A percentile compares a stretch with the other conserved stretches of the same genome.
These are phyloP conservation scores for Aspergillus sp. DNA, from an alignment of 2,329 filamentous ascomycete species.

Conservation along the genomic window DNA sequence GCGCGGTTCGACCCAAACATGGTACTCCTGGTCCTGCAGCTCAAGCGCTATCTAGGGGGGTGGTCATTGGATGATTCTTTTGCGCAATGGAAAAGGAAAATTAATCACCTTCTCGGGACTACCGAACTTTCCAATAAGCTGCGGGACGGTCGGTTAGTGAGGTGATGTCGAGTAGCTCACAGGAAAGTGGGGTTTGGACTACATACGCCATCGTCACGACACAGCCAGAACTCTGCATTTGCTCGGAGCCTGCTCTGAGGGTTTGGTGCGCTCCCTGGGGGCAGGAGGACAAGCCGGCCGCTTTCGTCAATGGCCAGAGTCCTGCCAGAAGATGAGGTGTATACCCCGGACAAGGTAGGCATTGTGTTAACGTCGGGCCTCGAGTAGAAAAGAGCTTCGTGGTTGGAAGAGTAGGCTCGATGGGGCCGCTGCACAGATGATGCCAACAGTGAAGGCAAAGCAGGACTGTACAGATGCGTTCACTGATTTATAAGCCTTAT, in stretches of 20 bases:
- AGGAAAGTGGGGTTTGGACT: too few relatives aligned
- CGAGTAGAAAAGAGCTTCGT: too few relatives aligned
- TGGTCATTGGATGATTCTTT: neutral
- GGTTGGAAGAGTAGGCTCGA: too few relatives aligned
- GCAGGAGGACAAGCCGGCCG: neutral
- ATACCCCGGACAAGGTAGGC: too few relatives aligned
- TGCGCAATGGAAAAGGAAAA: neutral
- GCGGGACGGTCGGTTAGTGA: neutral
- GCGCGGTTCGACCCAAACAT: constrained; percentile 8
- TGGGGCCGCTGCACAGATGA: too few relatives aligned
- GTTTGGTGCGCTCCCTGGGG: neutral
- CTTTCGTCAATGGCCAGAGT: neutral
- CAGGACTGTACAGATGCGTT: too few relatives aligned
- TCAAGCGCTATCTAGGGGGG: neutral
- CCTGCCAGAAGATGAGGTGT: neutral
- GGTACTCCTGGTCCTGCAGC: constrained; percentile 1
- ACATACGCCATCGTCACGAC: constrained; percentile 5
- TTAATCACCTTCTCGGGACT: neutral
- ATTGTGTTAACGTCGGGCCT: too few relatives aligned
- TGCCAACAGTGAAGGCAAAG: too few relatives aligned
- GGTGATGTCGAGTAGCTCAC: too few relatives aligned
- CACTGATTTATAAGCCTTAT: too few relatives aligned
- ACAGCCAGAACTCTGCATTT: constrained; percentile 4
- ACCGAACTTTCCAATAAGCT: constrained; percentile 6
- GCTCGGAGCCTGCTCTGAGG: neutral